Evolutionary conservation across 1,139 yeast species (phyloP), one percentile per base, ranked within the genome.

Genomic region (Meyerozyma elateridarum): DNA sequence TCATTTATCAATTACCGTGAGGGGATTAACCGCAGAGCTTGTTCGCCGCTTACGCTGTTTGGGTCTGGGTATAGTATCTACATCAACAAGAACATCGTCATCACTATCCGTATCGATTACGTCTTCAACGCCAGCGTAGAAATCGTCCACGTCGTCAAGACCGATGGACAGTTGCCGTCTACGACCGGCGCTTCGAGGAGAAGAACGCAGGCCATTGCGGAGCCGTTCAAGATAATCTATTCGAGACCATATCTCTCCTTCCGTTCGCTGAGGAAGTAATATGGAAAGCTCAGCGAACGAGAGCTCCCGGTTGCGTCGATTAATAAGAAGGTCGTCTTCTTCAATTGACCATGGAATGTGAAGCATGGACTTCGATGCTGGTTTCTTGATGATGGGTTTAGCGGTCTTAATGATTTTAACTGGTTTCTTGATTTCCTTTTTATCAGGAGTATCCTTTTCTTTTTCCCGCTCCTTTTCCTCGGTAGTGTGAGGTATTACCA

Each of bases 261-360:
- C 91, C 1, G 91, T 70, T 40, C 87, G 70, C 39, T 73, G 76
- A 5, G 91, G 89, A 30, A 87, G 62, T 31, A 85, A 58, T 25
- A 85, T 78, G 8, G 84, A 74, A 28, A 87, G 62, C 53, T 87
- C 95, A 9, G 84, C 85, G 46, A 83, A 71, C 20, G 84, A 71
- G 21, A 87, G 59, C 38, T 81, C 84, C 36, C 77, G 54, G 42
- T 64, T 67, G 26, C 73, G 62, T 33, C 89, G 67, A 36, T 76
- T 70, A 31, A 73, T 63, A 26, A 82, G 52, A 35, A 87, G 59
- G 38, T 82, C 78, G 48, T 83, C 91, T 54, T 87, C 95, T 44
- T 85, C 95, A 56, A 74, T 73, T 1, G 72, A 51, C 74, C 74
- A 68, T 1, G 74, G 73, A 31, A 68, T 54, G 34, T 64, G 61